Conservation (phyloP, 2,329 filamentous ascomycete genomes). For the Corniculantispora saksenae region DNA sequence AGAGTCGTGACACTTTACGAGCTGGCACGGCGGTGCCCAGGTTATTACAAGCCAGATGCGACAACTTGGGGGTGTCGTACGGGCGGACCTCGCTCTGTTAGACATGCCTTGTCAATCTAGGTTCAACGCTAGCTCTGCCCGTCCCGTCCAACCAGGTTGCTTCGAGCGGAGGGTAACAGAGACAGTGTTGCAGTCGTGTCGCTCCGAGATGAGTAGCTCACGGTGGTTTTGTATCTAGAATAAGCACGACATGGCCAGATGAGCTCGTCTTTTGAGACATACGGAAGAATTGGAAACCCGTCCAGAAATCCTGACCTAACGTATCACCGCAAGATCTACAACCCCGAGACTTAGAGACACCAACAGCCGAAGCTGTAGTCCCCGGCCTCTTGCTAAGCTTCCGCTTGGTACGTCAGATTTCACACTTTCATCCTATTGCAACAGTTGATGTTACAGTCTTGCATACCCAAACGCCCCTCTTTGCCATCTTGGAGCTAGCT, state of each 20-base stretch:
- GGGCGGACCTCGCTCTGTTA: background rate
- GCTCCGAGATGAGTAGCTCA: background rate
- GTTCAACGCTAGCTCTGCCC: conserved; percentile 1
- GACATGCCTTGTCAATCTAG: background rate
- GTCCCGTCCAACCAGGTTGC: conserved; percentile 9
- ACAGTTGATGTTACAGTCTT: background rate
- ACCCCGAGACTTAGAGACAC: background rate
- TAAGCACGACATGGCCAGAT: background rate
- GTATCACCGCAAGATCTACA: background rate
- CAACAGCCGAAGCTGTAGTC: background rate
- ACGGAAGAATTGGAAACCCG: background rate
- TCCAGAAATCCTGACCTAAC: background rate
- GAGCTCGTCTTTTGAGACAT: background rate
- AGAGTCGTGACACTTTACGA: background rate
- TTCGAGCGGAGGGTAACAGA: background rate
- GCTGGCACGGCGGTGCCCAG: background rate
- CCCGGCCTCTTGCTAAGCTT: conserved; percentile 2
- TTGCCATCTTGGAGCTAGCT: background rate
- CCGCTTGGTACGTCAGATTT: background rate
- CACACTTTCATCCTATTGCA: background rate
- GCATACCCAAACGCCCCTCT: background rate
- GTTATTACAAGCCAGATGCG: background rate
- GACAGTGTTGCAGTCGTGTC: background rate
- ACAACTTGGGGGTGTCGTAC: background rate
- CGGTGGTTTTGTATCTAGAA: background rate